Percentiles rank a stretch among this genome's conserved stretches.
phyloP scores from a whole-genome alignment of 169 alveolate species.

The Plasmodium falciparum region DNA sequence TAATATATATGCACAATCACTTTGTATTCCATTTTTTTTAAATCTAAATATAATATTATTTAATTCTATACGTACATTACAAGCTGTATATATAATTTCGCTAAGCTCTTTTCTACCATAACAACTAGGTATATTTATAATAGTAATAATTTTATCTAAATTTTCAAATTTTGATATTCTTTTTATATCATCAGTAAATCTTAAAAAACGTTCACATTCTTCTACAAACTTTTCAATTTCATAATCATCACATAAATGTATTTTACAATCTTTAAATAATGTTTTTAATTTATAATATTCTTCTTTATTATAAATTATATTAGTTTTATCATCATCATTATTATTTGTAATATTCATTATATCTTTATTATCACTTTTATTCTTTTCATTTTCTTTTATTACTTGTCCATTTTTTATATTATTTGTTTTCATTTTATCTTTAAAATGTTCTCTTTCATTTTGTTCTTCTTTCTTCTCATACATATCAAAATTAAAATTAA shows the following conservation, averaged over 20 bases:
- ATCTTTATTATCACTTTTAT: neutral
- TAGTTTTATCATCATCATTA: neutral
- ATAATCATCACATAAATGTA: conserved; percentile 84
- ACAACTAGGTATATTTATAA: conserved; percentile 84
- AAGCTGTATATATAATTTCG: conserved; percentile 78
- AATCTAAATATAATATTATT: conserved; percentile 82
- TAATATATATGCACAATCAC: conserved; percentile 85
- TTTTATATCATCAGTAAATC: conserved; percentile 86
- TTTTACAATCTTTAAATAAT: conserved; percentile 81
- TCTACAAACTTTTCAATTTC: conserved; percentile 86
- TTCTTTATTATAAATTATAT: conserved; percentile 17
- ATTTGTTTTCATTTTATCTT: neutral
- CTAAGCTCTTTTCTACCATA: conserved; percentile 86
- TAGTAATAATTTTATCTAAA: conserved; percentile 83
- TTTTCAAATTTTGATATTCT: conserved; percentile 81
- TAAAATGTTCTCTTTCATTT: neutral
- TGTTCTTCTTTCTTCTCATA: neutral
- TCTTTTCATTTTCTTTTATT: neutral
- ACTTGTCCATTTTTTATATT: neutral
- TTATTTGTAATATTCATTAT: neutral
- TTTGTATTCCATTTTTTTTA: conserved; percentile 86
- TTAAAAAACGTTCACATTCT: conserved; percentile 86
- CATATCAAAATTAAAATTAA: conserved; percentile 77
- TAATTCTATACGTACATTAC: conserved; percentile 81
- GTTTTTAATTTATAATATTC: conserved; percentile 70